These are phyloP conservation scores for Jatropha podagrica DNA, from an alignment of 441 rosid species.

Conservation along the genomic window DNA sequence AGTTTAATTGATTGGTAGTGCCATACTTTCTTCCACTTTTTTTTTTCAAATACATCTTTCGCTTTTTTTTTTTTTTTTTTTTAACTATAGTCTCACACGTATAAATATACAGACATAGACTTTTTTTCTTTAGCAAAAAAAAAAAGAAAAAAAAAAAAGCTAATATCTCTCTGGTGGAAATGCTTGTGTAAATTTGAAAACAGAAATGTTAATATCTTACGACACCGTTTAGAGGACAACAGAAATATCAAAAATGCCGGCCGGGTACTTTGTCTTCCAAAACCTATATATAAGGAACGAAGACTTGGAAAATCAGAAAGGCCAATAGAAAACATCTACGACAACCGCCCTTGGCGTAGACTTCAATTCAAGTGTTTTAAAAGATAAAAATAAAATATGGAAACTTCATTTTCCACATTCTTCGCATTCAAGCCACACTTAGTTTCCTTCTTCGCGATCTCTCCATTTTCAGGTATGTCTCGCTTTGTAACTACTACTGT, in stretches of 20 bases:
- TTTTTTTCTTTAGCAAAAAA: no score
- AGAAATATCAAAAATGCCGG: not conserved
- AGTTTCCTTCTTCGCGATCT: not conserved
- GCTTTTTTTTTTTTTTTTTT: no score
- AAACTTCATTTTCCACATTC: not conserved
- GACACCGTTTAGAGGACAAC: not conserved
- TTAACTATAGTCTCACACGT: no score
- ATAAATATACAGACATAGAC: no score
- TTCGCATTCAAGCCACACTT: not conserved
- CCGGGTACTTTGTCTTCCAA: not conserved
- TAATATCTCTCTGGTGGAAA: no score
- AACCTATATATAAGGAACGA: not conserved
- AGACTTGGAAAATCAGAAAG: not conserved
- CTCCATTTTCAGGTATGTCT: not conserved
- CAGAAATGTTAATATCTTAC: not conserved
- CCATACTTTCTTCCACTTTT: no score
- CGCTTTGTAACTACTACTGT: not conserved
- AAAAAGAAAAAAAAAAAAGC: no score
- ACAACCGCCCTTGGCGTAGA: slow-evolving; percentile 15
- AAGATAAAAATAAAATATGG: not conserved
- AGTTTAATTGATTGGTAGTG: no score
- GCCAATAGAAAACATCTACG: not conserved
- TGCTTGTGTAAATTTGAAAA: no score
- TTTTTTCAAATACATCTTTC: no score
- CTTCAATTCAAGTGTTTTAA: not conserved